Conservation (phyloP, 2,329 filamentous ascomycete genomes). For the Chalaropsis ovoidea region DNA sequence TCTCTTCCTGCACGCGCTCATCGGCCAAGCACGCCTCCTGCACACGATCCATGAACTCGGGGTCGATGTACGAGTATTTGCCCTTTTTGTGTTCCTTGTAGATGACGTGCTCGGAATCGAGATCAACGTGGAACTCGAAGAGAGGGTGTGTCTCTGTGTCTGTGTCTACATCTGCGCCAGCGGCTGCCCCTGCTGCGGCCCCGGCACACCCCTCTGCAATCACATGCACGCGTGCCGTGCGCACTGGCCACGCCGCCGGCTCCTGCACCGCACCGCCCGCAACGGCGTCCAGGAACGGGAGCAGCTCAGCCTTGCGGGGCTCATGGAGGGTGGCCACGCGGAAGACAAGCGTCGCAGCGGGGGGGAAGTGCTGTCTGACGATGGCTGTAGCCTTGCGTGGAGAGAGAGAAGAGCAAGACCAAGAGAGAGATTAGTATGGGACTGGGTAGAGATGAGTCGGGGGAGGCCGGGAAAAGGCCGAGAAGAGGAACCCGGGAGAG, state of each 20-base stretch:
- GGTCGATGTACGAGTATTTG: conserved; percentile 40
- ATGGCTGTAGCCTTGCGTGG: conserved; percentile 12
- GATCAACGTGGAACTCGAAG: conserved; percentile 33
- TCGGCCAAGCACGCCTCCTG: conserved; percentile 41
- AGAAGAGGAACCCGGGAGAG: no score
- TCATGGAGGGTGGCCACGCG: conserved; percentile 43
- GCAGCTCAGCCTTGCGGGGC: conserved; percentile 40
- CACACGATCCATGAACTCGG: conserved; percentile 40
- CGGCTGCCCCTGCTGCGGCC: background rate
- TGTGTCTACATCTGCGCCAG: background rate
- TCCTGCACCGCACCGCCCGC: conserved; percentile 24
- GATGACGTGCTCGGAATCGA: conserved; percentile 29
- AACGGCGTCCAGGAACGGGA: conserved; percentile 38
- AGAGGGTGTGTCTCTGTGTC: conserved; percentile 26
- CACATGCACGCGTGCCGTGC: conserved; percentile 36
- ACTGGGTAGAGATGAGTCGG: no score
- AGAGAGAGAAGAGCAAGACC: background rate
- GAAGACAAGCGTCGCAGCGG: conserved; percentile 33
- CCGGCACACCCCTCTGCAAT: conserved; percentile 26
- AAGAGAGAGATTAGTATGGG: no score
- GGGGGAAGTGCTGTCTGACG: conserved; percentile 23
- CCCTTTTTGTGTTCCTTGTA: conserved; percentile 33
- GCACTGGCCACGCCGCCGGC: conserved; percentile 29
- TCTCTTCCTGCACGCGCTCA: conserved; percentile 36
- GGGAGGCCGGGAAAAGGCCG: no score